These are phyloP conservation scores for Claviceps africana DNA, from an alignment of 2,329 filamentous ascomycete genomes.

Conservation along the genomic window DNA sequence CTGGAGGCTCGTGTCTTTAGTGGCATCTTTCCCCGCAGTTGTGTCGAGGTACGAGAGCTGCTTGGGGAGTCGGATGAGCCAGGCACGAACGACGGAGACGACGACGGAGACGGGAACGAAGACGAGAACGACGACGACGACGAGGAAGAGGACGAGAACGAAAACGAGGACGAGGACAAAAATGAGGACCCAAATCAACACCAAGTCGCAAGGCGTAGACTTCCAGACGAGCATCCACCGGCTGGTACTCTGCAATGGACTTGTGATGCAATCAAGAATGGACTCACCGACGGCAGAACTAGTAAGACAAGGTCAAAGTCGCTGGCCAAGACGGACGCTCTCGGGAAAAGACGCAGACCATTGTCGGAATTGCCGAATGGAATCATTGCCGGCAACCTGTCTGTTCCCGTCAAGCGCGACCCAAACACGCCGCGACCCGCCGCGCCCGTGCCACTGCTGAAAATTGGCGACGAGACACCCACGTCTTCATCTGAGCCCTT, in stretches of 20 bases:
- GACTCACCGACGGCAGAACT: constrained; percentile 28
- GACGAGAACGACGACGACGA: constrained; percentile 31
- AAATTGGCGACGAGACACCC: constrained; percentile 92
- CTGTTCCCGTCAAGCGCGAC: constrained; percentile 41
- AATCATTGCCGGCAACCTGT: constrained; percentile 26
- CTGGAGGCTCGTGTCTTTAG: constrained; percentile 93
- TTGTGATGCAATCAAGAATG: constrained; percentile 41
- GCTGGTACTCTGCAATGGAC: constrained; percentile 17
- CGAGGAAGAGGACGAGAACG: constrained; percentile 24
- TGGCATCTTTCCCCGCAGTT: constrained; percentile 92
- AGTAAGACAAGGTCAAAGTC: constrained; percentile 24
- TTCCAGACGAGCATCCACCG: constrained; percentile 18
- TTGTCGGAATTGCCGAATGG: constrained; percentile 26
- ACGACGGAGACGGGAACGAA: too few relatives aligned
- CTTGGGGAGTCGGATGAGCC: constrained; percentile 57
- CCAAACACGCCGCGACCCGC: constrained; percentile 61
- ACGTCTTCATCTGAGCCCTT: constrained; percentile 79
- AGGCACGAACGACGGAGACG: constrained; percentile 31
- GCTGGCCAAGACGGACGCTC: constrained; percentile 15
- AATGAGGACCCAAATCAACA: too few relatives aligned
- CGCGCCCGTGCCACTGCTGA: constrained; percentile 91
- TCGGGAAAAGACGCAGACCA: constrained; percentile 16
- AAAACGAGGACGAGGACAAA: constrained; percentile 19
- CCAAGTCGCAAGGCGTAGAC: constrained; percentile 18
- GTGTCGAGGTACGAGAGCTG: constrained; percentile 87